These are phyloP conservation scores for Juglanconis juglandina DNA, from an alignment of 2,329 filamentous ascomycete genomes.

Conservation along the genomic window DNA sequence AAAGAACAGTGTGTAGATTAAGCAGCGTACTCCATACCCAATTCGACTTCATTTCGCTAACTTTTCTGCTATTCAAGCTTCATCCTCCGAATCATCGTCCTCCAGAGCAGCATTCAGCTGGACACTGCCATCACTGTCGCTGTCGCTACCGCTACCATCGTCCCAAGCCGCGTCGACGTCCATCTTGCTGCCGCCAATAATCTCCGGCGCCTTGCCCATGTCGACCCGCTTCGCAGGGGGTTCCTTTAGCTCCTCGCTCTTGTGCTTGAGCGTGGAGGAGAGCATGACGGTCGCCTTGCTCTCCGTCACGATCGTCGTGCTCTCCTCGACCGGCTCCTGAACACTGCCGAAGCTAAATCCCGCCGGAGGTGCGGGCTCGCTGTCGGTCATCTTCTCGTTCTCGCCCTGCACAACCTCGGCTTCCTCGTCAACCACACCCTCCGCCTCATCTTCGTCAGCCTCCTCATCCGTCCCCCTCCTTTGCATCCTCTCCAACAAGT, in stretches of 20 bases:
- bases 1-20: background rate
- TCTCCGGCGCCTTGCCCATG: conserved; percentile 20
- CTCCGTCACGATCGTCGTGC: background rate
- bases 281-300: conserved; percentile 13
- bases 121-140: conserved; percentile 50
- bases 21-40: background rate
- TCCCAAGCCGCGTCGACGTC: conserved; percentile 23
- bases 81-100: conserved; percentile 46
- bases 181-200: conserved; percentile 8
- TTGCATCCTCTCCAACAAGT: conserved; percentile 25
- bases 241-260: conserved; percentile 39
- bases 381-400: conserved; percentile 21
- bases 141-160: conserved; percentile 44
- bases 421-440: conserved; percentile 32
- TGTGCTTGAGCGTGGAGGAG: conserved; percentile 36
- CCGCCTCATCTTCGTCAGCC: conserved; percentile 34
- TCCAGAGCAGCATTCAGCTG: conserved; percentile 60
- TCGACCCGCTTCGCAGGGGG: conserved; percentile 21
- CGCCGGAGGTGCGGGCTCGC: conserved; percentile 5
- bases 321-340: background rate
- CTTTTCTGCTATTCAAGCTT: conserved; percentile 27
- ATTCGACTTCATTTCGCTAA: background rate
- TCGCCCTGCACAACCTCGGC: conserved; percentile 9
- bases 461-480: conserved; percentile 33
- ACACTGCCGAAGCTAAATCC: conserved; percentile 8